Evolutionary conservation across 2,329 filamentous ascomycete genomes (phyloP), one percentile per base, ranked within the genome.

Genomic region (Ambrosiella beaveri): DNA sequence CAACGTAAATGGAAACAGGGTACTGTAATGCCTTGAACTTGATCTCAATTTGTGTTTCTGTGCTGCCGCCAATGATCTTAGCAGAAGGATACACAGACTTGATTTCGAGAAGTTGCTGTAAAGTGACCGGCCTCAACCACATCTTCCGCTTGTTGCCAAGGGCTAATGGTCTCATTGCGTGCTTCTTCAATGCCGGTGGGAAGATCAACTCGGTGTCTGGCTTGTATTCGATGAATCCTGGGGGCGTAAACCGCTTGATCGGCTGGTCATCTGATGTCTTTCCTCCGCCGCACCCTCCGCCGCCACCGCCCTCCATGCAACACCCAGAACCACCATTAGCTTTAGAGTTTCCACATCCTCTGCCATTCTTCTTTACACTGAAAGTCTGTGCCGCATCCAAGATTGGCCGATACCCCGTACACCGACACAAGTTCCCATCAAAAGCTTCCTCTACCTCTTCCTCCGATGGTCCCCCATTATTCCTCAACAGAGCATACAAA

Each of bases 11-110:
- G 0, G 90, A 96, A 1, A 87, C 82, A 3, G 85, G 84, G 67
- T 97, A 97, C 64, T 89, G 80, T 75, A 95, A 80, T 0, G 85
- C 88, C 73, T 97, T 97, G 78, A 98, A 97, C 71, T 95, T 96
- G 72, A 94, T 86, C 71, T 98, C 93, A 61, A 98, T 97, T 70
- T 97, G 93, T 0, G 91, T 97, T 70, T 98, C 93, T 1, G 90
- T 95, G 68, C 89, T 95, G 61, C 93, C 93, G 54, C 89, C 91
- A 61, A 98, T 95, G 61, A 98, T 82, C 70, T 97, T 98, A 3
- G 91, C 88, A 35, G 84, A 81, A 0, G 91, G 91, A 63, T 88
- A 84, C 0, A 79, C 82, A 64, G 77, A 82, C 73, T 97, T 97
- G 71, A 98, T 95, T 67, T 95, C 85, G 13, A 97, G 77, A 13